These are phyloP conservation scores for Trypanosoma lewisi DNA, from an alignment of 208 protist genomes.

Conservation along the genomic window DNA sequence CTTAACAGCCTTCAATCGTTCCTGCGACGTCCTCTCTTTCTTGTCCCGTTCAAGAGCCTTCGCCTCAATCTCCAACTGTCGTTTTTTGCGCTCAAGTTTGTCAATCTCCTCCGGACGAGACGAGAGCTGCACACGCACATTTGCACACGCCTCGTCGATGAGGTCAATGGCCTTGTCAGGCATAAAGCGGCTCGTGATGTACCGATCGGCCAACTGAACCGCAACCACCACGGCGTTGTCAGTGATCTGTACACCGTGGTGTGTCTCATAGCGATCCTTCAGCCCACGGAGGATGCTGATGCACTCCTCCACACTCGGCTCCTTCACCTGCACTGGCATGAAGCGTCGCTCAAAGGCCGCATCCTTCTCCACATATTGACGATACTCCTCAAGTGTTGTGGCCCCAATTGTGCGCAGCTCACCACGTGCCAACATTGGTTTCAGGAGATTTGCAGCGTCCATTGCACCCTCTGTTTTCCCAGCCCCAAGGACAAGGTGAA, in stretches of 20 bases:
- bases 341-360: constrained; percentile 97
- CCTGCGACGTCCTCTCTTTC: constrained; percentile 60
- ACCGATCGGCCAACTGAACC: constrained; percentile 91
- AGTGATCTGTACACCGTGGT: constrained; percentile 89
- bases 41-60: constrained; percentile 93
- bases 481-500: constrained; percentile 98
- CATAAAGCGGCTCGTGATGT: constrained; percentile 95
- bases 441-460: constrained; percentile 98
- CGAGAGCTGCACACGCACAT: constrained; percentile 93
- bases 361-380: constrained; percentile 98
- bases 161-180: constrained; percentile 99
- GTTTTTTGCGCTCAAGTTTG: constrained; percentile 84
- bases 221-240: constrained; percentile 89
- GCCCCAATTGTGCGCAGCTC: constrained; percentile 97
- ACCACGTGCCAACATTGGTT: constrained; percentile 97
- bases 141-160: constrained; percentile 95
- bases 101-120: constrained; percentile 96
- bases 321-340: constrained; percentile 94
- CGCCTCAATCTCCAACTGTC: constrained; percentile 92
- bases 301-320: constrained; percentile 97
- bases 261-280: constrained; percentile 92
- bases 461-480: constrained; percentile 92
- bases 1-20: constrained; percentile 71
- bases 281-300: constrained; percentile 97
- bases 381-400: constrained; percentile 97